These are phyloP conservation scores for Saccharum hybrid DNA, from an alignment of 202 grass and related monocot genomes.

Conservation along the genomic window DNA sequence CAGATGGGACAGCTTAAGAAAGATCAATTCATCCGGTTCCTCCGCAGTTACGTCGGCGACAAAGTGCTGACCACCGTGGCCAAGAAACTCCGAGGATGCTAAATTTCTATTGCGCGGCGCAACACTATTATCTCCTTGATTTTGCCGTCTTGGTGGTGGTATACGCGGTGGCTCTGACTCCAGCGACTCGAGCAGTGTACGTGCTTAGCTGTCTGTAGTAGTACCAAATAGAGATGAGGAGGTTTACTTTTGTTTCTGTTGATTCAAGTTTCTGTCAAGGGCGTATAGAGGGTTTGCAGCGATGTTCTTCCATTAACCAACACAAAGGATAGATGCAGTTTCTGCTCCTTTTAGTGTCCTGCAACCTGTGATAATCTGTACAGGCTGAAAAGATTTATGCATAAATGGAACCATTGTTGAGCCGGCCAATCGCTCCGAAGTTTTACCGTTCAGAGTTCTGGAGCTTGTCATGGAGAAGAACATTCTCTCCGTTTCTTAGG, in stretches of 20 bases:
- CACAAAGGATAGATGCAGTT: conserved; percentile 44
- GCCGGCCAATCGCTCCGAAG: too few species aligned
- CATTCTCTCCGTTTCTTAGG: neutral
- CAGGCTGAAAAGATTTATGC: conserved; percentile 34
- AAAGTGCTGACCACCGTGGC: conserved; percentile 59
- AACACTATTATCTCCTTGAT: conserved; percentile 5
- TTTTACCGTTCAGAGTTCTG: neutral
- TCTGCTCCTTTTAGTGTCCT: conserved; percentile 24
- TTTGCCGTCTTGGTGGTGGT: conserved; percentile 7
- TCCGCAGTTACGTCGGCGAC: conserved; percentile 66
- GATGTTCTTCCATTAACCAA: conserved; percentile 43
- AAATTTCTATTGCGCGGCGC: conserved; percentile 46
- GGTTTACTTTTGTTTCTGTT: conserved; percentile 21
- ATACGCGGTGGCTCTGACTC: conserved; percentile 33
- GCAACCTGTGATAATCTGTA: conserved; percentile 48
- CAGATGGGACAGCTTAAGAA: conserved; percentile 83
- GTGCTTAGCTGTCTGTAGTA: neutral
- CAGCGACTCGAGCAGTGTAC: conserved; percentile 21
- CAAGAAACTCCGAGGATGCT: conserved; percentile 63
- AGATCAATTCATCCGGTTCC: conserved; percentile 64
- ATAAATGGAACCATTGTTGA: neutral
- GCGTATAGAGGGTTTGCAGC: conserved; percentile 19
- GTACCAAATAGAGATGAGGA: neutral
- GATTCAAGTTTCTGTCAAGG: conserved; percentile 18
- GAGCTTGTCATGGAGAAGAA: neutral